Evolutionary conservation across 768 basidiomycete species (phyloP).

Genomic region (Lactifluus echinatus): DNA sequence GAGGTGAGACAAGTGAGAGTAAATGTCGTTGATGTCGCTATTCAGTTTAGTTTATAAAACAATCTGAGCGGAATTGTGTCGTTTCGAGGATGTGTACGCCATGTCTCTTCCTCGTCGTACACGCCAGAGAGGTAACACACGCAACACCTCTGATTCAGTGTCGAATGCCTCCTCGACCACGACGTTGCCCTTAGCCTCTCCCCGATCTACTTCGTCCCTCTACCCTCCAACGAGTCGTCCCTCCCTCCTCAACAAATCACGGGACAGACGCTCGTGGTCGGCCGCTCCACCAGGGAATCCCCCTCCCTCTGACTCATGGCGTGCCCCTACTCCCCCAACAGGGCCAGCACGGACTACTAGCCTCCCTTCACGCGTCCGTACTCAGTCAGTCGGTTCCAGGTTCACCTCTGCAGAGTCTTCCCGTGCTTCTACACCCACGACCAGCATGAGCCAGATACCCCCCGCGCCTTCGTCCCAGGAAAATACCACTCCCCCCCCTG

Average conservation of each 20-base stretch:
- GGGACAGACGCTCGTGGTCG: constrained; percentile 15
- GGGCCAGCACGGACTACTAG: constrained; percentile 21
- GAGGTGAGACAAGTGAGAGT: background rate
- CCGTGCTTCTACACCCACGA: background rate
- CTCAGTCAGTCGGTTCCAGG: background rate
- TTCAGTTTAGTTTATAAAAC: background rate
- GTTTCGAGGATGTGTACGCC: background rate
- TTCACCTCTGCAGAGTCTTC: constrained; percentile 7
- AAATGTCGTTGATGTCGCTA: too few relatives aligned
- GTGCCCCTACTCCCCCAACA: constrained; percentile 21
- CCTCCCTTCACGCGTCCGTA: constrained; percentile 7
- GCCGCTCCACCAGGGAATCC: constrained; percentile 4
- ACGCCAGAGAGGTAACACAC: constrained; percentile 14
- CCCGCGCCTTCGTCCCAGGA: constrained; percentile 17
- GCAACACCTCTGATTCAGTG: constrained; percentile 20
- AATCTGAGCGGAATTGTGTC: background rate
- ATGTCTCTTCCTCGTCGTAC: constrained; percentile 20
- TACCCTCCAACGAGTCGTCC: constrained; percentile 18
- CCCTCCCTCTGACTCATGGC: constrained; percentile 26
- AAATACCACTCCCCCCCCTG: constrained; percentile 15
- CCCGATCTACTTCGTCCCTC: constrained; percentile 14
- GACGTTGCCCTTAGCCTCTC: constrained; percentile 11
- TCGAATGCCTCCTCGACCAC: constrained; percentile 7
- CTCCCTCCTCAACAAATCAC: constrained; percentile 3
- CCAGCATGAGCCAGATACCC: background rate